A percentile compares a stretch with the other conserved stretches of the same genome.
These are phyloP conservation scores for Plasmodium sp. DNA, from an alignment of 169 alveolate species.

Conservation along the genomic window DNA sequence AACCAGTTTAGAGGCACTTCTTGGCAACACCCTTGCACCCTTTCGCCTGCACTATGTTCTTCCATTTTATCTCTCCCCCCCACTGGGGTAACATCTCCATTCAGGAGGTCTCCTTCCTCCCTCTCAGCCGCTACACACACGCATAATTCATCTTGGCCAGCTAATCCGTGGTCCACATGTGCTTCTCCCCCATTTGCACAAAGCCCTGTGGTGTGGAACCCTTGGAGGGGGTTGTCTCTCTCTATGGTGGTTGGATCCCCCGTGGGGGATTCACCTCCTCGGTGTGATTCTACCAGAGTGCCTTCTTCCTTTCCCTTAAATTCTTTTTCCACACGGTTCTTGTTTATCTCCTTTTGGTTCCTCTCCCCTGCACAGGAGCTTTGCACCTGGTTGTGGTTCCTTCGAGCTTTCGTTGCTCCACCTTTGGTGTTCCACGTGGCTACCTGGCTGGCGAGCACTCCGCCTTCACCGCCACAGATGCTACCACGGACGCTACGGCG, in stretches of 20 bases:
- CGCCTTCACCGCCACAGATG: neutral
- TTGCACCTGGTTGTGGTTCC: neutral
- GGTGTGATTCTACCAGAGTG: neutral
- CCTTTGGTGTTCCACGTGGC: neutral
- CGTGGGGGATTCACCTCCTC: neutral
- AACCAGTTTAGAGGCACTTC: neutral
- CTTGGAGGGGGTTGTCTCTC: neutral
- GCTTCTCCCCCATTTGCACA: neutral
- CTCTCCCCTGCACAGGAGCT: neutral
- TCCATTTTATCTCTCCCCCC: neutral
- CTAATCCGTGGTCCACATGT: neutral
- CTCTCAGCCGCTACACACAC: neutral
- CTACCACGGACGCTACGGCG: neutral
- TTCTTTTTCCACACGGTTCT: neutral
- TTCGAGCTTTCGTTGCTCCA: neutral
- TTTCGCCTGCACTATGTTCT: neutral
- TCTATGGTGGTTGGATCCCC: neutral
- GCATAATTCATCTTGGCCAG: neutral
- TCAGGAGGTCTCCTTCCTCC: neutral
- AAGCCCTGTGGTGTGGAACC: neutral
- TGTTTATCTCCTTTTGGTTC: neutral
- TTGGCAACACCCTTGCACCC: neutral
- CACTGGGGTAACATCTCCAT: neutral
- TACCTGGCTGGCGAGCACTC: neutral
- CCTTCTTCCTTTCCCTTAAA: neutral